Conservation (phyloP, 768 basidiomycete genomes). For the Tylopilus felleus region DNA sequence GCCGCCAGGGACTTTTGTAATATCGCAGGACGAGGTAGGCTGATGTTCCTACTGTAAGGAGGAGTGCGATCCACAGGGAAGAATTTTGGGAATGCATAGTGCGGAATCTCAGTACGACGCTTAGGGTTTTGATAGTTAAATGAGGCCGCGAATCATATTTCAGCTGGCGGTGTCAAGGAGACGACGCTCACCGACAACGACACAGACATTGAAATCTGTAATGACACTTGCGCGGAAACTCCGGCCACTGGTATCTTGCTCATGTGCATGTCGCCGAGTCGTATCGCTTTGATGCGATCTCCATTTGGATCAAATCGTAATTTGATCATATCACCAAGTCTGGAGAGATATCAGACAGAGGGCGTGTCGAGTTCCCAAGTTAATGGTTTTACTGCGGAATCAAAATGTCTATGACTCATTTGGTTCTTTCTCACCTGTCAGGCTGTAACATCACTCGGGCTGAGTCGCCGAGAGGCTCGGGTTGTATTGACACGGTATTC, state of each 20-base stretch:
- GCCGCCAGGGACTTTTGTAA: neutral
- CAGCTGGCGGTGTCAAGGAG: neutral
- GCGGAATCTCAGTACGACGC: neutral
- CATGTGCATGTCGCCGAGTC: too few species aligned
- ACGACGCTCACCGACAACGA: too few species aligned
- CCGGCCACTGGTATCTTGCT: too few species aligned
- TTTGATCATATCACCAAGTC: neutral
- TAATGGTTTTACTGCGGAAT: neutral
- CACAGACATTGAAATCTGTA: too few species aligned
- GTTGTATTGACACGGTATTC: neutral
- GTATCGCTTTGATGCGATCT: neutral
- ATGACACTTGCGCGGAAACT: too few species aligned
- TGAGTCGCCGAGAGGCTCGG: too few species aligned
- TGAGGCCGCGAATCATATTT: neutral
- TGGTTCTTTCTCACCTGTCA: neutral
- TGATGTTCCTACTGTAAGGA: neutral
- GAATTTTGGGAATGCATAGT: neutral
- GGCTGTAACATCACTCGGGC: neutral
- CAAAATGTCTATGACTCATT: neutral
- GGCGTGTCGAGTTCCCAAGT: neutral
- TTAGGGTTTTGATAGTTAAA: neutral
- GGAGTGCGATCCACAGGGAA: neutral
- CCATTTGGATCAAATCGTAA: neutral
- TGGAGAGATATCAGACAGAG: too few species aligned
- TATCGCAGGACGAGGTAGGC: neutral